Evolutionary conservation across 2,329 filamentous ascomycete genomes (phyloP), one percentile per base, ranked within the genome.

Genomic region (Verticillium isaacii): DNA sequence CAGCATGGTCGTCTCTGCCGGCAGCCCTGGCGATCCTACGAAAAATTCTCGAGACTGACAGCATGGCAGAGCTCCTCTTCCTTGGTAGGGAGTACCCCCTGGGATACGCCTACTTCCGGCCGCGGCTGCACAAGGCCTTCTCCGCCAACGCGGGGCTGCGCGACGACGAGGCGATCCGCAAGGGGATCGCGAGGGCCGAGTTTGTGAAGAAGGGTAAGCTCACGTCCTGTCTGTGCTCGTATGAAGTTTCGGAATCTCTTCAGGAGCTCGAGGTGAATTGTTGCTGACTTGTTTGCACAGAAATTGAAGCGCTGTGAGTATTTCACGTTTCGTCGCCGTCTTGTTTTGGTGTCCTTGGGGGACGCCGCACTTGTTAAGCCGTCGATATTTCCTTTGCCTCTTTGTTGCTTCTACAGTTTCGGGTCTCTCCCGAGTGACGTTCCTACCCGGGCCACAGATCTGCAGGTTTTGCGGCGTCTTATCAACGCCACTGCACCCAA

Each of bases 281-380:
- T 29, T 14, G 11, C 34, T 36, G 11, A 36, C 34, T 12, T 59
- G 58, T 59, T 67, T 67, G 41, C 60, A 57, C 61, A 95, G 94
- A 97, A 74, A 92, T 98, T 64, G 93, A 97, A 78, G 89, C 93
- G 19, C 74, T 98, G 91, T 97, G 82, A 85, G 91, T 84, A 2
- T 32, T 19, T 45, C 29, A 61, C 19, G 50, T 19, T 6, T 34
- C 17, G 57, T 32, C 5, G 12, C 17, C 17, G 41, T 50, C 17
- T 5, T 23, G 5, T 50, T 50, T 19, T 15, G 4, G 41, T 9
- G 17, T 23, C 14, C 17, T 29, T 23, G 23, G 4, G 5, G 29
- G 29, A 29, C 29, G 29, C 29, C 6, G 29, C 29, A 6, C 4
- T 29, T 6, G 29, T 29, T 5, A 29, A 29, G 29, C 29, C 29